Percentiles rank a stretch among this genome's conserved stretches.
phyloP scores from a whole-genome alignment of 192 early-diverging fungal species.

The Pilaira anomala region DNA sequence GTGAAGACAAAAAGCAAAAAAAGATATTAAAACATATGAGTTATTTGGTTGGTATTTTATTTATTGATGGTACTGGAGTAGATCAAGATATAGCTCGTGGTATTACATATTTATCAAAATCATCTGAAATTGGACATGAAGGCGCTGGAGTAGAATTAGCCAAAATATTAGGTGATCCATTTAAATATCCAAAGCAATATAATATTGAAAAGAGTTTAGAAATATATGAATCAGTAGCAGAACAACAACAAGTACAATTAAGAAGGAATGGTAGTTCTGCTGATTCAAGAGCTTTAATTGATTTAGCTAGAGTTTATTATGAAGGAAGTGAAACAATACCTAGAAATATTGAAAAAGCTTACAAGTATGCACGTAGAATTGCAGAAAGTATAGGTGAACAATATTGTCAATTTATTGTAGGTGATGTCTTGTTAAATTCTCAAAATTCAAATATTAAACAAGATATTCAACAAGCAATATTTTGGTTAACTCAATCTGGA shows the following conservation, averaged over 20 bases:
- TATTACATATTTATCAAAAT: constrained; percentile 13
- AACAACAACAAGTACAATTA: background rate
- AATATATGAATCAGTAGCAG: constrained; percentile 21
- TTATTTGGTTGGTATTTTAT: constrained; percentile 26
- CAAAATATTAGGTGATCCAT: constrained; percentile 25
- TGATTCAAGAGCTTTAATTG: constrained; percentile 29
- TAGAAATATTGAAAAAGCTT: constrained; percentile 28
- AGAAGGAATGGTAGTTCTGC: background rate
- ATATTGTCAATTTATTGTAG: constrained; percentile 37
- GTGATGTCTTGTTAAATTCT: constrained; percentile 22
- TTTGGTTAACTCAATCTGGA: constrained; percentile 33
- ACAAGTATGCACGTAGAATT: constrained; percentile 26
- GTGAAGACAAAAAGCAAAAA: background rate
- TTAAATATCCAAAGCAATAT: constrained; percentile 26
- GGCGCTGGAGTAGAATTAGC: constrained; percentile 24
- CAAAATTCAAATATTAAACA: background rate
- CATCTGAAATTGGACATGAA: constrained; percentile 19
- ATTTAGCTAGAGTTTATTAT: constrained; percentile 30
- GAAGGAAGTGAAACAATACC: constrained; percentile 24
- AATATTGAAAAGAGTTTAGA: constrained; percentile 23
- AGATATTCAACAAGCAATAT: constrained; percentile 27
- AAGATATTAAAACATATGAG: constrained; percentile 17
- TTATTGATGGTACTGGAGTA: constrained; percentile 26
- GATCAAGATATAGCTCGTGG: constrained; percentile 9
- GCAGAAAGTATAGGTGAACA: constrained; percentile 30